These are phyloP conservation scores for Cyanidiococcus yangmingshanensis DNA, from an alignment of 23 red algal species.

Conservation along the genomic window DNA sequence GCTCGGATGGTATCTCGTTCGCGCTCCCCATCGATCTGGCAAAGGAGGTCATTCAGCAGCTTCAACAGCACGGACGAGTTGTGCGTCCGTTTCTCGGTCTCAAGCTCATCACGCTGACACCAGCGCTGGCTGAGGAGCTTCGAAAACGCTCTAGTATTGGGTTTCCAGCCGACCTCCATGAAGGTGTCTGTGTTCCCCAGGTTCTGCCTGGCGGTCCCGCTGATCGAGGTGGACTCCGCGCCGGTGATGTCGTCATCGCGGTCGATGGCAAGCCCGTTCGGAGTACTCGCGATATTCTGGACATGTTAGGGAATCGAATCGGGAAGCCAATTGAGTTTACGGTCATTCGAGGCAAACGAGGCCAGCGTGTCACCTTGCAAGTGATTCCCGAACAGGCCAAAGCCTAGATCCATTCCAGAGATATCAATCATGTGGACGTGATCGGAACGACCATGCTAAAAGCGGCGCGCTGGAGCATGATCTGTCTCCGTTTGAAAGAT, in stretches of 20 bases:
- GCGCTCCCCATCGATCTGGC: slow-evolving; percentile 86
- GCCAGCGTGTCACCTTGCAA: slow-evolving; percentile 1
- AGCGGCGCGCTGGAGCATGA: too few species aligned
- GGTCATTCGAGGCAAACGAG: not conserved
- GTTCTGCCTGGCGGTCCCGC: slow-evolving; percentile 59
- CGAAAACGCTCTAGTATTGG: slow-evolving; percentile 42
- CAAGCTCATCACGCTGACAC: slow-evolving; percentile 59
- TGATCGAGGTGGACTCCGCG: slow-evolving; percentile 56
- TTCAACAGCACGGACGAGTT: slow-evolving; percentile 62
- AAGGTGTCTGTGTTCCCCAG: slow-evolving; percentile 61
- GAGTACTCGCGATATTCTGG: slow-evolving; percentile 2
- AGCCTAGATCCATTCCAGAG: too few species aligned
- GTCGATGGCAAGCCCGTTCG: slow-evolving; percentile 28
- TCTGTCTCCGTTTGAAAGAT: too few species aligned
- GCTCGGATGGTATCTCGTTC: slow-evolving; percentile 78
- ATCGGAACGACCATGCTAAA: too few species aligned
- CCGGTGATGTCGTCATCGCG: slow-evolving; percentile 63
- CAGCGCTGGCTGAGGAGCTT: slow-evolving; percentile 60
- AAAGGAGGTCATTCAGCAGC: slow-evolving; percentile 61
- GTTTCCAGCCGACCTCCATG: slow-evolving; percentile 43
- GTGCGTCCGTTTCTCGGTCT: slow-evolving; percentile 70
- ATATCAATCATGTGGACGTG: too few species aligned
- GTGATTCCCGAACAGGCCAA: slow-evolving; percentile 8
- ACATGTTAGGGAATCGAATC: not conserved
- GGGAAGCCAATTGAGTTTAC: not conserved